These are phyloP conservation scores for Tetraselmis striata DNA, from an alignment of 139 green algal species.

Conservation along the genomic window DNA sequence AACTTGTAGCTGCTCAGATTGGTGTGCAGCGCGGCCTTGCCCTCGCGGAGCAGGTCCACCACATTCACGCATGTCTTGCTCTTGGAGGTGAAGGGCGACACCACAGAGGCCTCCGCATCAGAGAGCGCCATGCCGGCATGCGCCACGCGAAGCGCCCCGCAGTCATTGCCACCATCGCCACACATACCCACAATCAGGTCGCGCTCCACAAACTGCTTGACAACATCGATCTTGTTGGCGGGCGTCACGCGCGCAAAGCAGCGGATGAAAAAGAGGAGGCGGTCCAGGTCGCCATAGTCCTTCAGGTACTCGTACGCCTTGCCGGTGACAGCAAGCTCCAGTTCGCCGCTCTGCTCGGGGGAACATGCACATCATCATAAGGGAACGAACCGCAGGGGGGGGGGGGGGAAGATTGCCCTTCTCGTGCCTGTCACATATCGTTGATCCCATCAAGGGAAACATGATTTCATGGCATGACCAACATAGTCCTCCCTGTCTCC, in stretches of 20 bases:
- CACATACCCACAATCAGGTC: slow-evolving; percentile 17
- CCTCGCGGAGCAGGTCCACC: not conserved
- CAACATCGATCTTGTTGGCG: slow-evolving; percentile 14
- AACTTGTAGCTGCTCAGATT: slow-evolving; percentile 9
- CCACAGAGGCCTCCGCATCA: slow-evolving; percentile 12
- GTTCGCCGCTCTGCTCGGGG: not conserved
- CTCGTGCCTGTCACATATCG: too few relatives aligned
- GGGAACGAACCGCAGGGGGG: too few relatives aligned
- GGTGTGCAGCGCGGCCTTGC: not conserved
- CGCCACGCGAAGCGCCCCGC: slow-evolving; percentile 7
- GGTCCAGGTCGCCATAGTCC: slow-evolving; percentile 3
- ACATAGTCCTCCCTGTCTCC: too few relatives aligned
- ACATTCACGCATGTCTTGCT: not conserved
- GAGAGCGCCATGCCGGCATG: slow-evolving; percentile 15
- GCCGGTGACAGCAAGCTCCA: slow-evolving; percentile 16
- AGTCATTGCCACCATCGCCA: slow-evolving; percentile 22
- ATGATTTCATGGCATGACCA: too few relatives aligned
- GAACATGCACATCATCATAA: too few relatives aligned
- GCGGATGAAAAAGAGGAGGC: slow-evolving; percentile 10
- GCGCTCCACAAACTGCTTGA: not conserved
- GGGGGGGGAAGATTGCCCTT: too few relatives aligned
- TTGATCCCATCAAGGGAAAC: too few relatives aligned
- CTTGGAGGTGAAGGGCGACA: slow-evolving; percentile 18
- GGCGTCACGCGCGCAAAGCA: slow-evolving; percentile 12
- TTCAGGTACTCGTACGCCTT: slow-evolving; percentile 5